These are phyloP conservation scores for Zelopaecilomyces penicillatus DNA, from an alignment of 2,329 filamentous ascomycete species.

Conservation along the genomic window DNA sequence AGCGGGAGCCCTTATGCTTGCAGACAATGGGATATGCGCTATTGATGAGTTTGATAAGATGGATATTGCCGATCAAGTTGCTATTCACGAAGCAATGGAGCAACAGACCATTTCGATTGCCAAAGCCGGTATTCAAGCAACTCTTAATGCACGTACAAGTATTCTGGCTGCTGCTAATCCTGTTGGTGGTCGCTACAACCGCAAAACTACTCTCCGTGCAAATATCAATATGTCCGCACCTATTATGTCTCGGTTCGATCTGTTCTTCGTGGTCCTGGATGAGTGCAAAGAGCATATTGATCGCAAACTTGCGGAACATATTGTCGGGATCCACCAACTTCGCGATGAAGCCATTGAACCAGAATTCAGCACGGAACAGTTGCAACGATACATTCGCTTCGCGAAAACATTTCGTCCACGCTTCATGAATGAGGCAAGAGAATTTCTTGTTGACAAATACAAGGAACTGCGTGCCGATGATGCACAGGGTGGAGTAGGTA, in stretches of 20 bases:
- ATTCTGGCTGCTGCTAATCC: constrained; percentile 96
- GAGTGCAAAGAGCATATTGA: constrained; percentile 92
- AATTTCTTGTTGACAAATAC: constrained; percentile 81
- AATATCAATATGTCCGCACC: constrained; percentile 99
- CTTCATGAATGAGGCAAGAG: constrained; percentile 81
- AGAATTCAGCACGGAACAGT: constrained; percentile 90
- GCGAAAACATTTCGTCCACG: constrained; percentile 89
- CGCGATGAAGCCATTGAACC: constrained; percentile 86
- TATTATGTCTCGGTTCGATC: constrained; percentile 98
- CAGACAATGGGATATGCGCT: constrained; percentile 92
- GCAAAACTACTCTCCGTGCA: constrained; percentile 82
- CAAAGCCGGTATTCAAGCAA: constrained; percentile 96
- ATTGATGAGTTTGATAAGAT: constrained; percentile 99
- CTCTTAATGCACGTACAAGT: constrained; percentile 87
- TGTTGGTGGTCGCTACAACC: constrained; percentile 92
- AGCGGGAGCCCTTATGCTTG: constrained; percentile 94
- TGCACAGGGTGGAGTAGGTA: constrained; percentile 83
- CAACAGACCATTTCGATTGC: constrained; percentile 99
- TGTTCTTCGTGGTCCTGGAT: constrained; percentile 96
- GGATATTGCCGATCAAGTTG: constrained; percentile 94
- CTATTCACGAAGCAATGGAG: constrained; percentile 99
- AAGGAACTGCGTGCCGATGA: constrained; percentile 92
- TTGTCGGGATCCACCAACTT: constrained; percentile 86
- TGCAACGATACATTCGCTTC: constrained; percentile 96
- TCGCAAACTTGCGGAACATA: constrained; percentile 85